Conservation (phyloP, 805 yeast species). For the Ogataea nitratoaversa region DNA sequence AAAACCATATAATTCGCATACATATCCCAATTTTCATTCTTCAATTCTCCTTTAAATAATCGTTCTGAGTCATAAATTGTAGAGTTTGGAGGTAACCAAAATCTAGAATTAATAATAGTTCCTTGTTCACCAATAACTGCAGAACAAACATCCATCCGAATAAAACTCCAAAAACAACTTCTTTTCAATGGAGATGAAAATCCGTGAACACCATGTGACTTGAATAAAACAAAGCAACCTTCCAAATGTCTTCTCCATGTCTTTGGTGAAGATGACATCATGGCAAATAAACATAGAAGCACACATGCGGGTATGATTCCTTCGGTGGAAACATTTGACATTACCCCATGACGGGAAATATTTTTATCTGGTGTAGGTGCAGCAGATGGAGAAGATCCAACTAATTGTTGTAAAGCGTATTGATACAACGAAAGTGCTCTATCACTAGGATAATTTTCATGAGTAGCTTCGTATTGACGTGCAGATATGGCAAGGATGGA, state of each 20-base stretch:
- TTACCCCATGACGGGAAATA: neutral
- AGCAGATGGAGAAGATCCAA: neutral
- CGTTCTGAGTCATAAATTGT: slow-evolving; percentile 20
- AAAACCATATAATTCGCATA: slow-evolving; percentile 40
- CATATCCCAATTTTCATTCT: slow-evolving; percentile 22
- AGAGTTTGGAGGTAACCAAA: slow-evolving; percentile 32
- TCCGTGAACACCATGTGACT: slow-evolving; percentile 35
- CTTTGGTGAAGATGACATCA: slow-evolving; percentile 37
- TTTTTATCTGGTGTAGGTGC: slow-evolving; percentile 1
- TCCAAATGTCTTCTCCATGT: slow-evolving; percentile 40
- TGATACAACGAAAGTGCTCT: slow-evolving; percentile 8
- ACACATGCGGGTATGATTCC: slow-evolving; percentile 17
- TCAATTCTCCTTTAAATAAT: slow-evolving; percentile 19
- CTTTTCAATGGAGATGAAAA: slow-evolving; percentile 33
- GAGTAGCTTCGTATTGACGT: slow-evolving; percentile 10
- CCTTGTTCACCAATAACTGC: slow-evolving; percentile 37
- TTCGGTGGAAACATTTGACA: neutral
- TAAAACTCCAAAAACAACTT: slow-evolving; percentile 40
- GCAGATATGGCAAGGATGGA: slow-evolving; percentile 9
- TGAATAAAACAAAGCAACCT: slow-evolving; percentile 38
- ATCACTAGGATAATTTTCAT: slow-evolving; percentile 6
- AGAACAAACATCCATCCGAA: slow-evolving; percentile 39
- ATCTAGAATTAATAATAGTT: slow-evolving; percentile 32
- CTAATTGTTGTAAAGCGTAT: slow-evolving; percentile 9
- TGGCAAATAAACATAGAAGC: slow-evolving; percentile 34